phyloP scores from a whole-genome alignment of 208 protist species.

The Trypanosoma lewisi region DNA sequence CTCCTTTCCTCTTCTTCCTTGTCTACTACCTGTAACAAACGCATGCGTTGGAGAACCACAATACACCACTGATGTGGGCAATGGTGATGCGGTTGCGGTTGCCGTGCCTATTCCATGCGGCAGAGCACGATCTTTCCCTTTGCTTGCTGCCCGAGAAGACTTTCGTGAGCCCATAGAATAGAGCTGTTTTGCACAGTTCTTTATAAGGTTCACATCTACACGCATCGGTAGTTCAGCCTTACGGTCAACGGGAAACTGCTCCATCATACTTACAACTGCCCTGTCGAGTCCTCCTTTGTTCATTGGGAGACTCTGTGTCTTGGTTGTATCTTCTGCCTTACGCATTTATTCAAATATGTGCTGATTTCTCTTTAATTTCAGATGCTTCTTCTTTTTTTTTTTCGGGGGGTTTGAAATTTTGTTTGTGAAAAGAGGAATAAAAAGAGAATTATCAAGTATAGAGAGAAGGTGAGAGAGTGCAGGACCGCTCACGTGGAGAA shows the following conservation, averaged over 20 bases:
- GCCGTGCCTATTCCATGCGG: background rate
- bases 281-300: background rate
- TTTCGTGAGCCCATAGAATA: background rate
- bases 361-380: too few relatives aligned
- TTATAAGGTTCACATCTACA: background rate
- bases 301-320: background rate
- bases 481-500: too few relatives aligned
- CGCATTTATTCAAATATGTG: constrained; percentile 29
- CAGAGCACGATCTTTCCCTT: background rate
- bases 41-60: background rate
- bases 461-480: too few relatives aligned
- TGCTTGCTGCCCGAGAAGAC: background rate
- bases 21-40: background rate
- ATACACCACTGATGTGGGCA: too few relatives aligned
- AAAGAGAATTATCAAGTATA: too few relatives aligned
- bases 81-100: too few relatives aligned
- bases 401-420: too few relatives aligned
- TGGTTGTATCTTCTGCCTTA: background rate
- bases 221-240: background rate
- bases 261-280: constrained; percentile 16
- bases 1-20: too few relatives aligned
- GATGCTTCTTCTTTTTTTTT: too few relatives aligned
- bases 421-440: too few relatives aligned
- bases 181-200: background rate
- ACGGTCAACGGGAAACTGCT: constrained; percentile 17